Base-by-base conservation (phyloP, 2,329 filamentous ascomycete genomes). In the Aspergillus melleus region DNA sequence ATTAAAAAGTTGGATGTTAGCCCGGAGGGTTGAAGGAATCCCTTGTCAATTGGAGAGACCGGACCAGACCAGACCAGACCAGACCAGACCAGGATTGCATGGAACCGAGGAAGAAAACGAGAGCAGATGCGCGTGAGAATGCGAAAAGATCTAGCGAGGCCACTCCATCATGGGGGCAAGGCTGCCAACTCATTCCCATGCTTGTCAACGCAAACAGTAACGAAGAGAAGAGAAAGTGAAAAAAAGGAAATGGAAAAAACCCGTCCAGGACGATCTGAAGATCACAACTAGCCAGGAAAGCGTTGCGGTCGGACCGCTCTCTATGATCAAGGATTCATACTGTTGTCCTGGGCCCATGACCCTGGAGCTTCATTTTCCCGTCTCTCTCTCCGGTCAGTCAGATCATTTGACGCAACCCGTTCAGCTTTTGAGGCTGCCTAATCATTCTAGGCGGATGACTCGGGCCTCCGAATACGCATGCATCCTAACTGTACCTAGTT, bases 361-460 rank as follows among this genome's bases (percentile, higher is more conserved):
- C 36, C 14, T 42, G 36, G 36, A 16, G 36, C 14, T 42, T n/a
- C 14, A n/a, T 52, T 52, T 44, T 59, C 32, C 44, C 55, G 49
- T 26, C 58, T 47, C 22, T 24, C 44, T 22, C 12, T 14, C 19
- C 20, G 12, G 44, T 42, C 36, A 42, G 20, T 20, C 46, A 42
- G 52, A 58, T 57, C 50, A 59, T 52, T 58, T 56, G 57, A 57
- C 57, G 55, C 51, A 20, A 30, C 24, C 24, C 51, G 55, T 59
- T 46, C 56, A 55, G 53, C 26, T 52, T 55, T 49, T 47, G 44
- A 47, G n/a, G 44, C 44, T 14, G 44, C 44, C 19, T 22, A 14
- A 20, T 20, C 20, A 24, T 24, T 22, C 55, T 30, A 50, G 49
- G 50, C 44, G 52, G n/a, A 52, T 50, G 16, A 55, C 49, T 60